Evolutionary conservation across 345 rosid genomes (phyloP).

Genomic region (Eucalyptus decipiens): DNA sequence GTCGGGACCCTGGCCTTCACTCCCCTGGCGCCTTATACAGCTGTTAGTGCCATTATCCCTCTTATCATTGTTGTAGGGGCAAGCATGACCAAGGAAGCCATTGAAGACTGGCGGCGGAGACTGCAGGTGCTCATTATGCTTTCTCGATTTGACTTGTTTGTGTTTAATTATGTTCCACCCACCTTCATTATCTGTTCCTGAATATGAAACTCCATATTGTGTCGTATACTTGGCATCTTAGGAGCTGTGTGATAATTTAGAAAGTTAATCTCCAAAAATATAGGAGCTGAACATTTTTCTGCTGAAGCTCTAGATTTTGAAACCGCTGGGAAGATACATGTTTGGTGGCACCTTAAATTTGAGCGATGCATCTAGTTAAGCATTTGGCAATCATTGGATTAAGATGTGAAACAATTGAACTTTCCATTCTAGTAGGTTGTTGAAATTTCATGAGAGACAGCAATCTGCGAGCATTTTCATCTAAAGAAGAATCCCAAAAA

Average conservation of each 20-base stretch:
- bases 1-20: slow-evolving; percentile 66
- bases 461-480: not conserved
- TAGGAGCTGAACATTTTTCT: not conserved
- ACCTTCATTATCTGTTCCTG: not conserved
- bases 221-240: not conserved
- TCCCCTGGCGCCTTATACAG: slow-evolving; percentile 62
- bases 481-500: not conserved
- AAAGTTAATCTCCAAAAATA: not conserved
- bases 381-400: not conserved
- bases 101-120: slow-evolving; percentile 75
- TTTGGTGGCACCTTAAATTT: not conserved
- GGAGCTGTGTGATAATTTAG: not conserved
- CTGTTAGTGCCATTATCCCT: slow-evolving; percentile 67
- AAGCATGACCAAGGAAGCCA: slow-evolving; percentile 74
- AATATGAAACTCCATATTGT: not conserved
- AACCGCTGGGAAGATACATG: not conserved
- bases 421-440: not conserved
- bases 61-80: slow-evolving; percentile 59
- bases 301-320: not conserved
- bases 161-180: not conserved
- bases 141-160: not conserved
- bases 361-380: not conserved
- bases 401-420: not conserved
- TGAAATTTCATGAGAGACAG: not conserved
- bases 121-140: slow-evolving; percentile 46